Conservation (phyloP, 1,139 yeast genomes). For the Eremothecium cymbalariae region DNA sequence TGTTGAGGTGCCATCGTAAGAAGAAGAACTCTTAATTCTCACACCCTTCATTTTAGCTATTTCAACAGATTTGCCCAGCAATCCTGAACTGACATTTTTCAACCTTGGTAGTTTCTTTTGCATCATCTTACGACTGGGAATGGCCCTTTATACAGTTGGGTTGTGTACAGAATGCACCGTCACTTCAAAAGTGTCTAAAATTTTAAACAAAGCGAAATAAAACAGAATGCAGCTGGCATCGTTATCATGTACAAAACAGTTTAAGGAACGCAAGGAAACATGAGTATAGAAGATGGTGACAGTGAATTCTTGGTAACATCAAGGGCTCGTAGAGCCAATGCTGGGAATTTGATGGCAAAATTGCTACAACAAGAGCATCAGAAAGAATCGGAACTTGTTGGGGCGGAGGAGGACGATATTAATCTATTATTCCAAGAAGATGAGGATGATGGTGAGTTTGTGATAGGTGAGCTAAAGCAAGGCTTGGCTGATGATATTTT, state of each 20-base stretch:
- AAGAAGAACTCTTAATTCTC: no score
- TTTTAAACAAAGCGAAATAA: no score
- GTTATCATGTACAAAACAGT: neutral
- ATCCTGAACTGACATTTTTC: no score
- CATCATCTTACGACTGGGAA: no score
- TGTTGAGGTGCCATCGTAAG: no score
- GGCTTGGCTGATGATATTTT: conserved; percentile 27
- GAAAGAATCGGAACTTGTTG: conserved; percentile 23
- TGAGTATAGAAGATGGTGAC: conserved; percentile 5
- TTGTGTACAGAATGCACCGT: no score
- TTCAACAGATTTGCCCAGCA: no score
- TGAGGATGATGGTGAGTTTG: conserved; percentile 75
- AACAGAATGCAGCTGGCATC: no score
- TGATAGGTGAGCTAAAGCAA: conserved; percentile 30
- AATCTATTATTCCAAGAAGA: conserved; percentile 75
- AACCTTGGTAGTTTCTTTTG: no score
- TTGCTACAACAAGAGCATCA: conserved; percentile 60
- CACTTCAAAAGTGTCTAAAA: no score
- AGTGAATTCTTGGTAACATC: conserved; percentile 43
- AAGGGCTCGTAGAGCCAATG: conserved; percentile 73
- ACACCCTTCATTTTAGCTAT: no score
- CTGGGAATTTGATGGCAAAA: conserved; percentile 76
- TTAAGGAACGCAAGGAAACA: neutral
- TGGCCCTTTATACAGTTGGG: no score
- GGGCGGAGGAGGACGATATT: conserved; percentile 66